Conservation (phyloP, 2,329 filamentous ascomycete species). For the Xylaria sp. region DNA sequence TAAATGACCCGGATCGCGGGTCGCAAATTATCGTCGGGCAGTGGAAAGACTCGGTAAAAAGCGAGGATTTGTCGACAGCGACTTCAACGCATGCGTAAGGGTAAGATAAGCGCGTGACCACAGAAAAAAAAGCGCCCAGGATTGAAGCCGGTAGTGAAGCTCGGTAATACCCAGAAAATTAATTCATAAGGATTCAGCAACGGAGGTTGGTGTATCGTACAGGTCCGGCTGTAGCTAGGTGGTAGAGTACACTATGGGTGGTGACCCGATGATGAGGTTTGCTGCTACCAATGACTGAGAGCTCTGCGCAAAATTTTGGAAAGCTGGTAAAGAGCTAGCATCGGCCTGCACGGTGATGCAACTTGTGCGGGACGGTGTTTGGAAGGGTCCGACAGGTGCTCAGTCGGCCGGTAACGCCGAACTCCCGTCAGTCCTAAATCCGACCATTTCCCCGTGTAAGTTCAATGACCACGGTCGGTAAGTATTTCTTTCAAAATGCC, state of each 20-base stretch:
- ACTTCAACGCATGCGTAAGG: slow-evolving; percentile 7
- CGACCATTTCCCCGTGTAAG: not conserved
- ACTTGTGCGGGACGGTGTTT: slow-evolving; percentile 28
- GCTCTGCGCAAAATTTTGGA: slow-evolving; percentile 32
- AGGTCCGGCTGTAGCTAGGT: not conserved
- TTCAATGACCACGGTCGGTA: not conserved
- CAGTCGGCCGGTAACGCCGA: slow-evolving; percentile 29
- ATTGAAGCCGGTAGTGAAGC: not conserved
- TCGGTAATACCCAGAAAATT: not conserved
- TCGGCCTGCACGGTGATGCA: slow-evolving; percentile 38
- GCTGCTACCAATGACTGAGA: slow-evolving; percentile 9
- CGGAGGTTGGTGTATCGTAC: not conserved
- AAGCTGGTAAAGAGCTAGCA: slow-evolving; percentile 30
- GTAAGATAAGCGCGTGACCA: slow-evolving; percentile 27
- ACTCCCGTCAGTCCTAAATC: slow-evolving; percentile 18
- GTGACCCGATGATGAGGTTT: slow-evolving; percentile 34
- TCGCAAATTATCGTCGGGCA: not conserved
- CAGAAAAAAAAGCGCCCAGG: not conserved
- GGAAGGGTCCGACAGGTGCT: slow-evolving; percentile 28
- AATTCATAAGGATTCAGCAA: not conserved
- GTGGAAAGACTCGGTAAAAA: not conserved
- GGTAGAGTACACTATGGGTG: not conserved
- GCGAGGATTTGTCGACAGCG: not conserved
- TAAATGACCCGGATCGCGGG: not conserved
- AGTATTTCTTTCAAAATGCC: not conserved